A percentile compares a stretch with the other conserved stretches of the same genome.
Evolutionary conservation across 805 yeast species (phyloP).

Genomic region (Pichia thaimueangensis): DNA sequence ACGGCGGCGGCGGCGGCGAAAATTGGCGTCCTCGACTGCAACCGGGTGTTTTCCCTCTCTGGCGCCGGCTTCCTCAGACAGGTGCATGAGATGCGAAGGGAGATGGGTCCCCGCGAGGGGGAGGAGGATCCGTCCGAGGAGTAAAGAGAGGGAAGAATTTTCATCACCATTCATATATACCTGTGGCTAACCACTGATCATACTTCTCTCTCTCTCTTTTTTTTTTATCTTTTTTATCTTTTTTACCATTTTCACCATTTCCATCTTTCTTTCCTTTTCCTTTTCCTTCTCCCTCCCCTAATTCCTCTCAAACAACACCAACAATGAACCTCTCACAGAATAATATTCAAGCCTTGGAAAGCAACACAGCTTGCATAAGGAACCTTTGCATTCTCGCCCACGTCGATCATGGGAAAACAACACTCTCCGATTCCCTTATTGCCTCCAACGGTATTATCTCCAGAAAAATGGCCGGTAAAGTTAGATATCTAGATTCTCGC

Average conservation of each 20-base stretch:
- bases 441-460: constrained; percentile 97
- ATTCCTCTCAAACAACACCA: background rate
- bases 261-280: background rate
- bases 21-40: background rate
- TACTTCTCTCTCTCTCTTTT: too few species aligned
- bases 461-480: constrained; percentile 90
- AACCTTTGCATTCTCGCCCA: constrained; percentile 96
- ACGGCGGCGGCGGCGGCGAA: constrained; percentile 5
- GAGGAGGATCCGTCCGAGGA: background rate
- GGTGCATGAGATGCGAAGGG: background rate
- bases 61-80: constrained; percentile 7
- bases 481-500: constrained; percentile 85
- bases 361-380: constrained; percentile 62
- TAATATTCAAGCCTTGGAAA: constrained; percentile 57
- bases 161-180: too few species aligned
- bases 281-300: background rate
- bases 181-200: too few species aligned
- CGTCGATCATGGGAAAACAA: constrained; percentile 98
- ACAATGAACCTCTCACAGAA: constrained; percentile 1
- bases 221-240: background rate
- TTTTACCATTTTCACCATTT: too few species aligned
- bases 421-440: constrained; percentile 81
- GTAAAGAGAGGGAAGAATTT: too few species aligned
- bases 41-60: constrained; percentile 8
- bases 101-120: background rate